These are phyloP conservation scores for Croton laevigatus DNA, from an alignment of 441 rosid genomes.

Conservation along the genomic window DNA sequence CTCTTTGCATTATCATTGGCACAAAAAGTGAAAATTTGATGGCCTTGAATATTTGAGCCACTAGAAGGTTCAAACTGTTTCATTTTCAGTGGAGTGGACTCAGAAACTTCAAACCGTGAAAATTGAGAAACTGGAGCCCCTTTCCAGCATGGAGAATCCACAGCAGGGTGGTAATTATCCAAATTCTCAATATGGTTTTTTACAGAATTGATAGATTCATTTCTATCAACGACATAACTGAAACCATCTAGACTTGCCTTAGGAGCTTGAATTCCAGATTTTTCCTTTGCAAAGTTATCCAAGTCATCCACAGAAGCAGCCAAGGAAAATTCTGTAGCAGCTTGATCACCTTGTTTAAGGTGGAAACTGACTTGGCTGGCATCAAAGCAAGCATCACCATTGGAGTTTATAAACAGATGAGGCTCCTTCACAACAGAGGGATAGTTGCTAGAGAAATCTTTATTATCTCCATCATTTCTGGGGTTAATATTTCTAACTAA, in stretches of 20 bases:
- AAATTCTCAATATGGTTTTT: constrained; percentile 41
- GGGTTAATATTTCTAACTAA: constrained; percentile 23
- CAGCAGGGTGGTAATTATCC: constrained; percentile 37
- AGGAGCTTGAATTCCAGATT: constrained; percentile 32
- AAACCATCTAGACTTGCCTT: constrained; percentile 32
- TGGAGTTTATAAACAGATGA: constrained; percentile 28
- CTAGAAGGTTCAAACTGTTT: constrained; percentile 37
- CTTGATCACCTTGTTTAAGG: constrained; percentile 27
- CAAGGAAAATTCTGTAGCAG: constrained; percentile 22
- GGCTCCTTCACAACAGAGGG: constrained; percentile 32
- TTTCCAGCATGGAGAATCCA: constrained; percentile 62
- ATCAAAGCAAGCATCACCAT: constrained; percentile 36
- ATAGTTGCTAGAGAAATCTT: constrained; percentile 18
- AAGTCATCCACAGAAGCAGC: constrained; percentile 30
- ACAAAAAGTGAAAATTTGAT: constrained; percentile 28
- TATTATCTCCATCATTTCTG: constrained; percentile 18
- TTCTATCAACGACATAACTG: constrained; percentile 31
- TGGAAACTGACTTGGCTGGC: constrained; percentile 33
- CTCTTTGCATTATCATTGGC: constrained; percentile 27
- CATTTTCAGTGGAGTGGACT: constrained; percentile 24
- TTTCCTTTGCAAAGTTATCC: constrained; percentile 24
- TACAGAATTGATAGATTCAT: constrained; percentile 30
- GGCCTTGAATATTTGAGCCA: constrained; percentile 35
- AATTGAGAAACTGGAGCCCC: constrained; percentile 42
- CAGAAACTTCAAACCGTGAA: constrained; percentile 33